Evolutionary conservation across 1,284 basidiomycete genomes (phyloP).

Genomic region (Naganishia sp.): DNA sequence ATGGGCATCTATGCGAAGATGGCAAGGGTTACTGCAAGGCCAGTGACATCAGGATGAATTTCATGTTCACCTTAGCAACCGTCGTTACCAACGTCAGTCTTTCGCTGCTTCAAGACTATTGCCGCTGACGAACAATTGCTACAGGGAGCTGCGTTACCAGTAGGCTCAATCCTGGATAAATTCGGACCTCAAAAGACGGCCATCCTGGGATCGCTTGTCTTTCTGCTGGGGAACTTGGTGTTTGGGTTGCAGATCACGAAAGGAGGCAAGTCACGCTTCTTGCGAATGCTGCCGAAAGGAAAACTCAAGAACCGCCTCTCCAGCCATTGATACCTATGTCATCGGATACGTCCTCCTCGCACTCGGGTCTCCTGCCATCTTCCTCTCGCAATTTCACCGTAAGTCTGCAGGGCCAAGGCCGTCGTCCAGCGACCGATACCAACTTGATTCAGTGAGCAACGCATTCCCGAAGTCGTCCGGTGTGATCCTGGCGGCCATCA

Average conservation of each 20-base stretch:
- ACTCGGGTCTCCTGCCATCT: constrained; percentile 51
- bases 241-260: constrained; percentile 42
- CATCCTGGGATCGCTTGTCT: constrained; percentile 45
- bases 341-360: constrained; percentile 52
- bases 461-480: constrained; percentile 54
- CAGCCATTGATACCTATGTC: constrained; percentile 46
- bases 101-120: not conserved
- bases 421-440: not conserved
- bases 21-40: constrained; percentile 35
- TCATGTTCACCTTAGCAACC: constrained; percentile 50
- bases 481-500: constrained; percentile 52
- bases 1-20: constrained; percentile 36
- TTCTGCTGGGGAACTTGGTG: constrained; percentile 44
- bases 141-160: constrained; percentile 47
- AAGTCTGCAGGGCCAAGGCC: not conserved
- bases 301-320: not conserved
- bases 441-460: constrained; percentile 45
- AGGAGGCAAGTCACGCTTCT: constrained; percentile 34
- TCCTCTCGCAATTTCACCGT: constrained; percentile 50
- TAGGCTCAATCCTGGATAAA: constrained; percentile 47
- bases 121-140: not conserved
- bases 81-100: constrained; percentile 48
- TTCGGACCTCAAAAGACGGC: constrained; percentile 47
- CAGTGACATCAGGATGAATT: constrained; percentile 46
- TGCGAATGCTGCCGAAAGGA: not conserved